A percentile compares a stretch with the other conserved stretches of the same genome.
phyloP scores from a whole-genome alignment of 495 filamentous ascomycete genomes.

The Articulospora tetracladia region DNA sequence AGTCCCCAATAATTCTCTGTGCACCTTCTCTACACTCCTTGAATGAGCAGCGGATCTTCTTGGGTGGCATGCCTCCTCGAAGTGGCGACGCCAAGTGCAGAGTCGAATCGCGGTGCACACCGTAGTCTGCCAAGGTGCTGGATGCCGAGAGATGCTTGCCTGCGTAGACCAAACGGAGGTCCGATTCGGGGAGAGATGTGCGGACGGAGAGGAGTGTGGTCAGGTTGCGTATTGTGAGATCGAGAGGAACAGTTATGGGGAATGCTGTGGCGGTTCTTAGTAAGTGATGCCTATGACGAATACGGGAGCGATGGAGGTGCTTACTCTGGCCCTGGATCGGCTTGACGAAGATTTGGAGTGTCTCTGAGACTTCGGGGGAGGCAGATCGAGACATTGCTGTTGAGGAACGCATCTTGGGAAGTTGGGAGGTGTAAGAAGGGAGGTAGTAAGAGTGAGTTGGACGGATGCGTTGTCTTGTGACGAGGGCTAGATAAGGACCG shows the following conservation, averaged over 20 bases:
- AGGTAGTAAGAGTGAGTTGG: not conserved
- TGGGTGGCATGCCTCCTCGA: slow-evolving; percentile 57
- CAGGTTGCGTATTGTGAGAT: slow-evolving; percentile 39
- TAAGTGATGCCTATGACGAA: not conserved
- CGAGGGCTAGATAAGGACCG: slow-evolving; percentile 5
- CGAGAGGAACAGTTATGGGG: slow-evolving; percentile 36
- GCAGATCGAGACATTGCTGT: slow-evolving; percentile 22
- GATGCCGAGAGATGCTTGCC: slow-evolving; percentile 39
- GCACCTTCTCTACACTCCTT: slow-evolving; percentile 83
- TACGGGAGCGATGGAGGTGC: slow-evolving; percentile 17
- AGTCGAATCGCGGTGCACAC: slow-evolving; percentile 36
- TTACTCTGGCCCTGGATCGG: slow-evolving; percentile 42
- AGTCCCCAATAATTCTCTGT: slow-evolving; percentile 92
- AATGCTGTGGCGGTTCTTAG: slow-evolving; percentile 30
- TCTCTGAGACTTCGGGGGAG: slow-evolving; percentile 27
- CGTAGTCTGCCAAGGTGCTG: slow-evolving; percentile 33
- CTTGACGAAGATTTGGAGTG: slow-evolving; percentile 51
- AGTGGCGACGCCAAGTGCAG: slow-evolving; percentile 42
- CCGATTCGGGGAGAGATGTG: slow-evolving; percentile 34
- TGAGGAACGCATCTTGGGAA: slow-evolving; percentile 20
- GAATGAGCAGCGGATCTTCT: slow-evolving; percentile 83
- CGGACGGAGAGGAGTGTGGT: slow-evolving; percentile 42
- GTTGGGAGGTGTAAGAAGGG: not conserved
- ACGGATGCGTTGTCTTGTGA: slow-evolving; percentile 9
- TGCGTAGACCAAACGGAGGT: slow-evolving; percentile 44